Conservation (phyloP, 2,329 filamentous ascomycete species). For the Chaetomium olivaceum region DNA sequence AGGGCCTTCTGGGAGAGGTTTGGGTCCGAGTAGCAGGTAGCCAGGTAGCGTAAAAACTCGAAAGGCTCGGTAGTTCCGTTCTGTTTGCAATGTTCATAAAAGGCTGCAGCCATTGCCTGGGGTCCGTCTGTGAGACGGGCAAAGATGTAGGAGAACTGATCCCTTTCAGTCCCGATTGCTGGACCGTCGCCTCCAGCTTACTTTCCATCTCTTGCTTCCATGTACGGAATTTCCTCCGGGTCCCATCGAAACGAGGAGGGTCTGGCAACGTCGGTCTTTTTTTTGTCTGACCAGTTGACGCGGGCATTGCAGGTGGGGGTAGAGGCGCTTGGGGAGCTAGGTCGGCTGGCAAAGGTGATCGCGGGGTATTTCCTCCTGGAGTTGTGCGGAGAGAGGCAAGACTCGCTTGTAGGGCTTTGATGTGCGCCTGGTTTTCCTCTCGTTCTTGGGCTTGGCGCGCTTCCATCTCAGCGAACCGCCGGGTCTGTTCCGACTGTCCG, state of each 20-base stretch:
- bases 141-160: slow-evolving; percentile 16
- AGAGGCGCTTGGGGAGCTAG: neutral
- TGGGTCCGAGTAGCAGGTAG: too few species aligned
- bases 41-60: too few species aligned
- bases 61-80: too few species aligned
- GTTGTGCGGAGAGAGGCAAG: neutral
- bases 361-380: neutral
- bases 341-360: neutral
- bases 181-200: too few species aligned
- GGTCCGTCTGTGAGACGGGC: neutral
- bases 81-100: too few species aligned
- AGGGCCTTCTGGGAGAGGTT: too few species aligned
- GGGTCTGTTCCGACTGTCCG: too few species aligned
- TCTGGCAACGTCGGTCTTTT: slow-evolving; percentile 8
- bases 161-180: neutral
- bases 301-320: too few species aligned
- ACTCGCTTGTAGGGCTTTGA: neutral
- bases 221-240: neutral
- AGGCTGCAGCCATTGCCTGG: too few species aligned
- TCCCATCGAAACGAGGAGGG: slow-evolving; percentile 7
- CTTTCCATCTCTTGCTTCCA: slow-evolving; percentile 5
- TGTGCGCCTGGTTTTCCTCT: neutral
- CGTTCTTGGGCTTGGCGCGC: neutral
- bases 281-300: neutral
- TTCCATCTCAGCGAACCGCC: too few species aligned